A percentile compares a stretch with the other conserved stretches of the same genome.
phyloP scores from a whole-genome alignment of 768 basidiomycete species.

The Trametes meyenii region DNA sequence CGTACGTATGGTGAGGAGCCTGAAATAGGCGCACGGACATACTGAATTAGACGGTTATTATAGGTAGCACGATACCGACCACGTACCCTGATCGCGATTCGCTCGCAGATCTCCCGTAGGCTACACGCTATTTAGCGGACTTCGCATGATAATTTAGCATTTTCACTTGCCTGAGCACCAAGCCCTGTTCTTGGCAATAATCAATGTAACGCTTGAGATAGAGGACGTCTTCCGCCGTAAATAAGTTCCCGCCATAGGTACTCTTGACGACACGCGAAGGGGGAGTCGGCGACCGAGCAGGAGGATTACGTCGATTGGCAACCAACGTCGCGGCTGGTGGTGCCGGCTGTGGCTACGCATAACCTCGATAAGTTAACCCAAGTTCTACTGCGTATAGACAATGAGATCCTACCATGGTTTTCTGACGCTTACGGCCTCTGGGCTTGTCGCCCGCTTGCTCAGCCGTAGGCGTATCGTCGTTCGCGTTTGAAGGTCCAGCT shows the following conservation, averaged over 20 bases:
- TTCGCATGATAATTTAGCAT: background rate
- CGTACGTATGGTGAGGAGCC: conserved; percentile 90
- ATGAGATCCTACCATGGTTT: conserved; percentile 50
- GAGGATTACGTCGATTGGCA: conserved; percentile 62
- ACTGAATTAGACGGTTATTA: background rate
- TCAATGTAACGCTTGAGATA: conserved; percentile 90
- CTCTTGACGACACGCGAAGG: conserved; percentile 85
- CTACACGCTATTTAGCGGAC: conserved; percentile 33
- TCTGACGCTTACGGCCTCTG: conserved; percentile 70
- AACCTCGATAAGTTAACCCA: background rate
- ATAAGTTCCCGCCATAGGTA: conserved; percentile 86
- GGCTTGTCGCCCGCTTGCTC: conserved; percentile 43
- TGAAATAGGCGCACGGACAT: conserved; percentile 28
- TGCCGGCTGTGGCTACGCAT: conserved; percentile 51
- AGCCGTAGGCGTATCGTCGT: conserved; percentile 38
- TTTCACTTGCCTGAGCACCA: conserved; percentile 66
- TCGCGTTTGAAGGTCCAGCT: conserved; percentile 47
- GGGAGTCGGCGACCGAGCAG: conserved; percentile 81
- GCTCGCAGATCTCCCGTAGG: conserved; percentile 84
- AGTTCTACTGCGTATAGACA: background rate
- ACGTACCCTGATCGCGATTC: conserved; percentile 78
- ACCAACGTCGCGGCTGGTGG: conserved; percentile 69
- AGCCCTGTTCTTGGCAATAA: conserved; percentile 86
- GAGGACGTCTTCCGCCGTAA: conserved; percentile 80
- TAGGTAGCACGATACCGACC: background rate